Evolutionary conservation across 371 early-diverging fungal species (phyloP).

Genomic region (Actinomucor elegans): DNA sequence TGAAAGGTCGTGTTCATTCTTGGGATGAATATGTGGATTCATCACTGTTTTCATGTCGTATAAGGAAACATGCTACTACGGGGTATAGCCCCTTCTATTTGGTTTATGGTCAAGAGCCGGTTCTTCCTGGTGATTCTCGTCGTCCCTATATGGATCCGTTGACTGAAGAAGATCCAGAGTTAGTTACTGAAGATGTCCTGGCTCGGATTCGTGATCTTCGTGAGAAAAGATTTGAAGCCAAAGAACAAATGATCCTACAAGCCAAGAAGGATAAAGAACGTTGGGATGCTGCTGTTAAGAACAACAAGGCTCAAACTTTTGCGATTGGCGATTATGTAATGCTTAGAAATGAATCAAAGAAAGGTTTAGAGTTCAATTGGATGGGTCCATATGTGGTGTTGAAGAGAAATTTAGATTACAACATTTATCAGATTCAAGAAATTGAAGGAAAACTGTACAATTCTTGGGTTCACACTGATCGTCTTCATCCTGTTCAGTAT

Average conservation of each 20-base stretch:
- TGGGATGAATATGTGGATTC: constrained; percentile 16
- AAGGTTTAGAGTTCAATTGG: constrained; percentile 8
- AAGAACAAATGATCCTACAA: background rate
- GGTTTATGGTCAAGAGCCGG: constrained; percentile 18
- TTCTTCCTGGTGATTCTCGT: constrained; percentile 11
- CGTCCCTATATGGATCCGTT: constrained; percentile 1
- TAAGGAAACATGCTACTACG: constrained; percentile 6
- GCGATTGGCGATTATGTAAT: constrained; percentile 3
- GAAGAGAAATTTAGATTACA: background rate
- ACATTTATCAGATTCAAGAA: background rate
- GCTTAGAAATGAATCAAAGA: background rate
- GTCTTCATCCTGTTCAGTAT: background rate
- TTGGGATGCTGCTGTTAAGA: constrained; percentile 16
- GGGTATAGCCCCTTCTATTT: constrained; percentile 16
- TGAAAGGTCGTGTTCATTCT: background rate
- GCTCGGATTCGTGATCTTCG: background rate
- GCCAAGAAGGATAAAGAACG: constrained; percentile 11
- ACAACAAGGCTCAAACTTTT: background rate
- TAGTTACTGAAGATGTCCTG: background rate
- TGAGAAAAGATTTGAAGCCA: background rate
- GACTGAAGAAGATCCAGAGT: constrained; percentile 3
- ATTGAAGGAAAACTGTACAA: background rate
- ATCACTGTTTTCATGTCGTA: constrained; percentile 6
- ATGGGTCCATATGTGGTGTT: background rate
- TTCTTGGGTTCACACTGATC: constrained; percentile 7